These are phyloP conservation scores for Takashimella koratensis DNA, from an alignment of 1,284 basidiomycete genomes.

Conservation along the genomic window DNA sequence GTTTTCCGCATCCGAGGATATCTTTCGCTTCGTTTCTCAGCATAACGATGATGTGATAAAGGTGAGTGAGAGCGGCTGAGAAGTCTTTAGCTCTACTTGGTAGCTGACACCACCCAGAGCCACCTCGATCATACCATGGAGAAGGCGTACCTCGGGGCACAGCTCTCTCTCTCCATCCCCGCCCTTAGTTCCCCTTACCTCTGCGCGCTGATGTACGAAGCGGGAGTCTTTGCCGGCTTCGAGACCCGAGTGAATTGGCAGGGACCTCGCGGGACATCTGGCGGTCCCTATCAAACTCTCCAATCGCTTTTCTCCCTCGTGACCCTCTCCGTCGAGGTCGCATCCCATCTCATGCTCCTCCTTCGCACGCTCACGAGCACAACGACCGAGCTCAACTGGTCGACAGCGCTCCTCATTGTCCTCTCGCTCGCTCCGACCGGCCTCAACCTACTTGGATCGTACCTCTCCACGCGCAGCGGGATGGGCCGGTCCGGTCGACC, in stretches of 20 bases:
- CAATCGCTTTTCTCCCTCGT: slow-evolving; percentile 70
- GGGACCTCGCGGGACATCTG: slow-evolving; percentile 1
- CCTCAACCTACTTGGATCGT: neutral
- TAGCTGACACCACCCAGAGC: too few species aligned
- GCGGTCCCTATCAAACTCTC: slow-evolving; percentile 19
- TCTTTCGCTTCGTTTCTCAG: neutral
- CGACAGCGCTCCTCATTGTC: slow-evolving; percentile 68
- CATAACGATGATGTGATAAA: neutral
- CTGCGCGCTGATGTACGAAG: slow-evolving; percentile 73
- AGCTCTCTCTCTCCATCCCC: slow-evolving; percentile 70
- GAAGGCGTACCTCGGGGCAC: slow-evolving; percentile 67
- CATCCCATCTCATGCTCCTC: slow-evolving; percentile 56
- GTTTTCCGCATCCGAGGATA: neutral
- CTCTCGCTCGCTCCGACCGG: slow-evolving; percentile 68
- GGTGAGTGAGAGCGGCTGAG: too few species aligned
- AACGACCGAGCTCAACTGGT: slow-evolving; percentile 2
- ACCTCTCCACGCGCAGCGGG: neutral
- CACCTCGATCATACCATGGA: slow-evolving; percentile 69
- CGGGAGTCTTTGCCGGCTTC: slow-evolving; percentile 49
- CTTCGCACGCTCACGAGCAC: slow-evolving; percentile 47
- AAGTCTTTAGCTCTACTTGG: too few species aligned
- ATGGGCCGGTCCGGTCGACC: slow-evolving; percentile 1
- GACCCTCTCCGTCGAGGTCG: slow-evolving; percentile 53
- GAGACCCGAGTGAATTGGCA: slow-evolving; percentile 4
- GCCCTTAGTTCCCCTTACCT: slow-evolving; percentile 66